Evolutionary conservation across 1,284 basidiomycete genomes (phyloP), one percentile per base, ranked within the genome.

Genomic region (Peniophora sp.): DNA sequence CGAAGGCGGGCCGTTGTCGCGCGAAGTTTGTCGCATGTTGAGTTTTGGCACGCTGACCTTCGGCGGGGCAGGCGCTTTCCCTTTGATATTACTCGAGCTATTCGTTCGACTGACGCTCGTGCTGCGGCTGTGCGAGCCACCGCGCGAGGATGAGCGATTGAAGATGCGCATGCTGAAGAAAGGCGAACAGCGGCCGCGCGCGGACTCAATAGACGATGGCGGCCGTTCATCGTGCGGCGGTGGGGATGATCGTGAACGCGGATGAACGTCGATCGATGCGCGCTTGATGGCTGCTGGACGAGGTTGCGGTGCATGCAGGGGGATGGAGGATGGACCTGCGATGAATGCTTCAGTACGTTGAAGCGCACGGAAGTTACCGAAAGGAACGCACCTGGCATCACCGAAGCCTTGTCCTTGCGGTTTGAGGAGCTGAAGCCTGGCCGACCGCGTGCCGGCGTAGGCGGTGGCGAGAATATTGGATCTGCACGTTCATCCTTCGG

Each of bases 1-100:
- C 25, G 56, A 2, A n/a, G 16, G 46, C 8, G 39, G 34, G 27
- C 43, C 45, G 24, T 48, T 52, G 11, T 58, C 56, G 19, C 53
- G 50, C 38, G 56, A 58, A 14, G 48, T 46, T 19, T 56, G 57
- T 23, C 56, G 52, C 25, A 51, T 55, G 27, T 53, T 55, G 20
- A 55, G 48, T 17, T 61, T 55, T 2, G 67, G 66, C 23, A 65
- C 65, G 20, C 63, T 64, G 3, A 68, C 67, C 59, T 55, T 19
- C 56, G 54, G n/a, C 44, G 35, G 54, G 27, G 52, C 56, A 24
- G 53, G 51, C 45, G 47, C 52, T 41, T 50, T 56, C 25, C 52
- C 53, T 35, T 54, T 60, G 45, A 32, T 32, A 32, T 32, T 32
- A 12, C 12, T 32, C 27, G 27, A 32, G 27, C 27, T 32, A 32